These are phyloP conservation scores for Wickerhamiella parazyma DNA, from an alignment of 805 yeast species.

Conservation along the genomic window DNA sequence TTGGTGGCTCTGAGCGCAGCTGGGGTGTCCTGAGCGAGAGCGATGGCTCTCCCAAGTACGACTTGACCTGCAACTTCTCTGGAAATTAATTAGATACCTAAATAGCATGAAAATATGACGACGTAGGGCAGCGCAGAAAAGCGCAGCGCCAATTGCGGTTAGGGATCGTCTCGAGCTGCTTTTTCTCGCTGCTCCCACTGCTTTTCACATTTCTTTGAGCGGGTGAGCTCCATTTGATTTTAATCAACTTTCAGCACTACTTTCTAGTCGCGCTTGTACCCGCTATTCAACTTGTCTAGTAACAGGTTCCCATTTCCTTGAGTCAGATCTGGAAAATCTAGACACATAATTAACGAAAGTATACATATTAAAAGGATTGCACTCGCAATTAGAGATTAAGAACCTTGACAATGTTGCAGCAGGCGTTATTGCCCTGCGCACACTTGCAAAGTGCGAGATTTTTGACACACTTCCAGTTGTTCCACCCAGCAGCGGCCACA, in stretches of 20 bases:
- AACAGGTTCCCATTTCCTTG: too few relatives aligned
- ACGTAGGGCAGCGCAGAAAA: too few relatives aligned
- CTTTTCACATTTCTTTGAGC: too few relatives aligned
- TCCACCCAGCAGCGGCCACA: constrained; percentile 4
- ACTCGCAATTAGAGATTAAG: neutral
- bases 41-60: constrained; percentile 25
- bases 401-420: constrained; percentile 11
- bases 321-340: neutral
- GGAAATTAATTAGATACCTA: neutral
- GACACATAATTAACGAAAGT: neutral
- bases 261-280: too few relatives aligned
- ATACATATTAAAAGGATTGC: too few relatives aligned
- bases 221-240: too few relatives aligned
- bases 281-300: too few relatives aligned
- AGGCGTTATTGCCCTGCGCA: constrained; percentile 16
- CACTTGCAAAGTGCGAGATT: constrained; percentile 17
- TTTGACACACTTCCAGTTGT: constrained; percentile 13
- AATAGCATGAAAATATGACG: neutral
- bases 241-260: too few relatives aligned
- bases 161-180: too few relatives aligned
- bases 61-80: constrained; percentile 20
- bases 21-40: constrained; percentile 70
- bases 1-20: constrained; percentile 70
- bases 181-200: too few relatives aligned
- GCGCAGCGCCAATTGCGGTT: too few relatives aligned